Evolutionary conservation across 306 rosid genomes (phyloP).

Genomic region (Parietaria judaica): DNA sequence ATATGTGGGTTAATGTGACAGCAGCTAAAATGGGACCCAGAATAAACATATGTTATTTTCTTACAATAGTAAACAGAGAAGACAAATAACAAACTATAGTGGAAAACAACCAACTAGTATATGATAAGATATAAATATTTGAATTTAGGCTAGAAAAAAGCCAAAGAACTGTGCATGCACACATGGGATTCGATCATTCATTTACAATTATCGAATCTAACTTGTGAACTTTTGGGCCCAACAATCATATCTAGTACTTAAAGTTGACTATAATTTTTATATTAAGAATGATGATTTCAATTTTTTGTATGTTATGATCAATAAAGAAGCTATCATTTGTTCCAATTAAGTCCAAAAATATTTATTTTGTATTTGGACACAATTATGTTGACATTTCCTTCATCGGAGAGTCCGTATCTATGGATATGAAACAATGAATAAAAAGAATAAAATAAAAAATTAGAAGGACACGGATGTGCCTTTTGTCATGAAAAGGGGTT

Average conservation of each 20-base stretch:
- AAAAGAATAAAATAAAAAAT: background rate
- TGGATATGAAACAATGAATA: too few relatives aligned
- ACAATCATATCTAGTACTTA: background rate
- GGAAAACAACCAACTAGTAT: too few relatives aligned
- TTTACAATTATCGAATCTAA: background rate
- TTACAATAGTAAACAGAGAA: too few relatives aligned
- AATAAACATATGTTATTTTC: too few relatives aligned
- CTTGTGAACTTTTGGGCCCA: constrained; percentile 3
- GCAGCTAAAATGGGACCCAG: too few relatives aligned
- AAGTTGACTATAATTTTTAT: background rate
- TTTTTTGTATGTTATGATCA: background rate
- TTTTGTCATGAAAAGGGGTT: constrained; percentile 1
- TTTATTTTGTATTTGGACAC: background rate
- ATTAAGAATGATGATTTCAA: too few relatives aligned
- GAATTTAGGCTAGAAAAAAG: background rate
- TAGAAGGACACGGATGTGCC: background rate
- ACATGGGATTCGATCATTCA: background rate
- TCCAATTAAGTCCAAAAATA: background rate
- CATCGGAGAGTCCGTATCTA: background rate
- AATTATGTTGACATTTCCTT: background rate
- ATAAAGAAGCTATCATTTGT: background rate
- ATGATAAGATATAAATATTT: background rate
- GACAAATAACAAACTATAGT: too few relatives aligned
- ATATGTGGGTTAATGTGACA: too few relatives aligned
- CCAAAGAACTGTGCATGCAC: background rate